These are phyloP conservation scores for Mycena albidolilacea DNA, from an alignment of 768 basidiomycete genomes.

Conservation along the genomic window DNA sequence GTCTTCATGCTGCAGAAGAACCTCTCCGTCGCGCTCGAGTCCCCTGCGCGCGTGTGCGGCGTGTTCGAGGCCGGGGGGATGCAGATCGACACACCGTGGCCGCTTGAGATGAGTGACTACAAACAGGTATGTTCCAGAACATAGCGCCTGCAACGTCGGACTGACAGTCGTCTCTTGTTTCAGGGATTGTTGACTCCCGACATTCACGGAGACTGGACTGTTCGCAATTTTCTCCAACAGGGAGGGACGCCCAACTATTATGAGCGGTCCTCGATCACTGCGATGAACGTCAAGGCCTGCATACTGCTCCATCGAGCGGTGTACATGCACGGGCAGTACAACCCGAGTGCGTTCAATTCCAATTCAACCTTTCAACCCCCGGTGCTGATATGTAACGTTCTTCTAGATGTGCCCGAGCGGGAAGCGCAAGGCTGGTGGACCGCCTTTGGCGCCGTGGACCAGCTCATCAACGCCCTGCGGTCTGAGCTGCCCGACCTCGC, in stretches of 20 bases:
- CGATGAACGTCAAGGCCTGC: slow-evolving; percentile 67
- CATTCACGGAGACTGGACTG: slow-evolving; percentile 62
- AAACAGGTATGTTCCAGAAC: slow-evolving; percentile 50
- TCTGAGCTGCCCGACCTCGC: slow-evolving; percentile 51
- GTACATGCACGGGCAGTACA: slow-evolving; percentile 65
- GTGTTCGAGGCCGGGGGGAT: slow-evolving; percentile 65
- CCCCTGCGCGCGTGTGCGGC: slow-evolving; percentile 68
- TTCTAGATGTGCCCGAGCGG: slow-evolving; percentile 56
- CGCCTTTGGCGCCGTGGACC: slow-evolving; percentile 62
- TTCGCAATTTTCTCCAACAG: slow-evolving; percentile 64
- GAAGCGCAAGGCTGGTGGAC: slow-evolving; percentile 60
- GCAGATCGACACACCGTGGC: slow-evolving; percentile 70
- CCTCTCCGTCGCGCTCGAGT: slow-evolving; percentile 67
- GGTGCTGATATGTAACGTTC: neutral
- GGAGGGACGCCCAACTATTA: slow-evolving; percentile 48
- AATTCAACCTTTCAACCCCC: slow-evolving; percentile 10
- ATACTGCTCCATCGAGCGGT: slow-evolving; percentile 73
- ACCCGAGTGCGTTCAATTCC: slow-evolving; percentile 52
- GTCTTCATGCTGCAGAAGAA: slow-evolving; percentile 72
- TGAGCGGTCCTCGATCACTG: slow-evolving; percentile 52
- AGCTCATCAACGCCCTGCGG: slow-evolving; percentile 60
- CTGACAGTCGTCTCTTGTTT: slow-evolving; percentile 28
- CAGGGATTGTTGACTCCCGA: slow-evolving; percentile 64
- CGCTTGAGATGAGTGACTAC: slow-evolving; percentile 58
- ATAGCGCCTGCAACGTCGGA: neutral